A percentile compares a stretch with the other conserved stretches of the same genome.
These are phyloP conservation scores for Lactarius quietus DNA, from an alignment of 768 basidiomycete species.

Conservation along the genomic window DNA sequence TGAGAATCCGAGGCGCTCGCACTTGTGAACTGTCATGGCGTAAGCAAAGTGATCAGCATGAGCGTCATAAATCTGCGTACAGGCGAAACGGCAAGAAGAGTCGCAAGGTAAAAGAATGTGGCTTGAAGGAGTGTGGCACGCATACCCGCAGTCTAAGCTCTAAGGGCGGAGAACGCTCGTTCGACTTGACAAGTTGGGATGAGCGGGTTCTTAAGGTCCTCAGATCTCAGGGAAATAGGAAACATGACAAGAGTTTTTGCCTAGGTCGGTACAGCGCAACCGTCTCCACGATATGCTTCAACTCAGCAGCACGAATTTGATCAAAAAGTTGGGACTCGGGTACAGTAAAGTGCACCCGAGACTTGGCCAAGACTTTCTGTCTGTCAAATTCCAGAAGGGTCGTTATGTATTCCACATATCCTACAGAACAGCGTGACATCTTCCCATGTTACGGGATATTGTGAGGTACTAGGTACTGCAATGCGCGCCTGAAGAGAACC, in stretches of 20 bases:
- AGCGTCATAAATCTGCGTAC: not conserved
- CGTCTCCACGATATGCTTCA: not conserved
- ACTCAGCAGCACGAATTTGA: not conserved
- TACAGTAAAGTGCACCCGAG: too few species aligned
- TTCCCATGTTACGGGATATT: conserved; percentile 10
- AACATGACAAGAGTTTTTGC: not conserved
- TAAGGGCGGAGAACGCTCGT: conserved; percentile 8
- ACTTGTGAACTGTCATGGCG: not conserved
- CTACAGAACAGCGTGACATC: not conserved
- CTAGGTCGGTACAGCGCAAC: not conserved
- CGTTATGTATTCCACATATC: conserved; percentile 2
- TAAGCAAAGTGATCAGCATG: not conserved
- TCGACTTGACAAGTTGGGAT: not conserved
- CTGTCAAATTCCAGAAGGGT: conserved; percentile 8
- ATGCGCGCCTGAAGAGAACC: conserved; percentile 6
- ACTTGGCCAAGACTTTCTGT: too few species aligned
- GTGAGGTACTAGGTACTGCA: conserved; percentile 7
- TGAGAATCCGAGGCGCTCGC: not conserved
- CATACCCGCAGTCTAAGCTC: conserved; percentile 17
- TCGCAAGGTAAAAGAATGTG: conserved; percentile 7
- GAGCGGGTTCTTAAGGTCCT: conserved; percentile 14
- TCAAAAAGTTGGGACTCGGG: too few species aligned
- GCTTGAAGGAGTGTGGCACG: conserved; percentile 8
- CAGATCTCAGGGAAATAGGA: not conserved
- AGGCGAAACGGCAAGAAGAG: not conserved